Evolutionary conservation across 495 filamentous ascomycete species (phyloP).

Genomic region (Durotheca rogersii): DNA sequence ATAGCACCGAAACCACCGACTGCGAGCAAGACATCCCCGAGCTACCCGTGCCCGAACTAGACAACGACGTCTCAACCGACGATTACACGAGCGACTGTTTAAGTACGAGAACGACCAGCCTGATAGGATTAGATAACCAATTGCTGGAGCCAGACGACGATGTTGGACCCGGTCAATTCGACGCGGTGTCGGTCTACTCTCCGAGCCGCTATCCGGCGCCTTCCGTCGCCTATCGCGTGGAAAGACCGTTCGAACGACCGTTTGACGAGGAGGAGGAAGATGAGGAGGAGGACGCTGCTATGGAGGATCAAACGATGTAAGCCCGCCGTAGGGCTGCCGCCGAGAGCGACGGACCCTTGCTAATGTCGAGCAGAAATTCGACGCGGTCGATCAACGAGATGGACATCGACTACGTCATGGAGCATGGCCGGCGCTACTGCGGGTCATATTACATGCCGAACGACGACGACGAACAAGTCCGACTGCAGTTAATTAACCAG

Average conservation of each 20-base stretch:
- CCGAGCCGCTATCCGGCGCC: slow-evolving; percentile 39
- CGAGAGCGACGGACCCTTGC: background rate
- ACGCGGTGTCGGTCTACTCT: slow-evolving; percentile 32
- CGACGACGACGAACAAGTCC: slow-evolving; percentile 71
- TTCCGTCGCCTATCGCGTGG: slow-evolving; percentile 26
- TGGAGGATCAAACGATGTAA: slow-evolving; percentile 50
- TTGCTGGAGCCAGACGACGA: slow-evolving; percentile 28
- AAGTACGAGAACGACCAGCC: slow-evolving; percentile 32
- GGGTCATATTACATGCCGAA: slow-evolving; percentile 73
- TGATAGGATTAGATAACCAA: slow-evolving; percentile 12
- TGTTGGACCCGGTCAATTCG: slow-evolving; percentile 22
- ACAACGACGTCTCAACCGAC: slow-evolving; percentile 34
- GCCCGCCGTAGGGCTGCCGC: slow-evolving; percentile 3
- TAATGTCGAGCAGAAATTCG: slow-evolving; percentile 29
- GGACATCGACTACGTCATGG: slow-evolving; percentile 56
- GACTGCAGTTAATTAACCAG: slow-evolving; percentile 66
- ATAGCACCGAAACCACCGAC: slow-evolving; percentile 20
- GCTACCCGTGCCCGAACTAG: slow-evolving; percentile 31
- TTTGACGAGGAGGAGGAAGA: slow-evolving; percentile 34
- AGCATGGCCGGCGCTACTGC: slow-evolving; percentile 70
- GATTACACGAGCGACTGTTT: slow-evolving; percentile 35
- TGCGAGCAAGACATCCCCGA: slow-evolving; percentile 23
- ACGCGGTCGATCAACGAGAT: slow-evolving; percentile 60
- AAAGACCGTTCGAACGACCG: slow-evolving; percentile 19
- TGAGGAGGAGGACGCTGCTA: slow-evolving; percentile 33